Conservation (phyloP, 345 rosid genomes). For the Noccaea caerulescens region DNA sequence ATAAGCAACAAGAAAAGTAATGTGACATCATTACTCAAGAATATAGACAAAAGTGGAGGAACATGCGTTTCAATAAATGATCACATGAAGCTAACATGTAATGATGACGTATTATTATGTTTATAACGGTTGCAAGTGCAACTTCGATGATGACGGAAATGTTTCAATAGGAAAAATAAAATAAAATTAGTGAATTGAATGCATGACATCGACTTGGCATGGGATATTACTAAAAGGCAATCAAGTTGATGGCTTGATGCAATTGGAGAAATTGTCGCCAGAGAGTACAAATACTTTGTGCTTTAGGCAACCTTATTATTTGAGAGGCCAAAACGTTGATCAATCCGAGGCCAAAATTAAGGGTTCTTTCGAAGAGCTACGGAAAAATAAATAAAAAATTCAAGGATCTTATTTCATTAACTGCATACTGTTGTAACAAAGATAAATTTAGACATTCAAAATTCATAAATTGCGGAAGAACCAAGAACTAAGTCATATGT, state of each 20-base stretch:
- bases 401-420: no score
- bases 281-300: neutral
- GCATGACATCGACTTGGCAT: neutral
- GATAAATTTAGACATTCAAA: no score
- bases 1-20: slow-evolving; percentile 12
- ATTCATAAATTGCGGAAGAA: no score
- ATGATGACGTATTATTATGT: slow-evolving; percentile 4
- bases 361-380: no score
- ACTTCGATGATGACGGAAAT: neutral
- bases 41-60: neutral
- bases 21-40: slow-evolving; percentile 14
- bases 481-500: no score
- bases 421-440: no score
- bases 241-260: neutral
- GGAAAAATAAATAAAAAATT: no score
- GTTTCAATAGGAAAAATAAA: neutral
- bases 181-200: neutral
- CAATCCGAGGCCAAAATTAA: no score
- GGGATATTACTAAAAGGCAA: neutral
- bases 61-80: slow-evolving; percentile 26
- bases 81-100: slow-evolving; percentile 27
- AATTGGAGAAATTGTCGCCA: neutral
- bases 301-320: no score
- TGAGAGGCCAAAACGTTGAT: no score
- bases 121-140: neutral